These are phyloP conservation scores for Ilex aquifolium DNA, from an alignment of 257 asterid species.

Conservation along the genomic window DNA sequence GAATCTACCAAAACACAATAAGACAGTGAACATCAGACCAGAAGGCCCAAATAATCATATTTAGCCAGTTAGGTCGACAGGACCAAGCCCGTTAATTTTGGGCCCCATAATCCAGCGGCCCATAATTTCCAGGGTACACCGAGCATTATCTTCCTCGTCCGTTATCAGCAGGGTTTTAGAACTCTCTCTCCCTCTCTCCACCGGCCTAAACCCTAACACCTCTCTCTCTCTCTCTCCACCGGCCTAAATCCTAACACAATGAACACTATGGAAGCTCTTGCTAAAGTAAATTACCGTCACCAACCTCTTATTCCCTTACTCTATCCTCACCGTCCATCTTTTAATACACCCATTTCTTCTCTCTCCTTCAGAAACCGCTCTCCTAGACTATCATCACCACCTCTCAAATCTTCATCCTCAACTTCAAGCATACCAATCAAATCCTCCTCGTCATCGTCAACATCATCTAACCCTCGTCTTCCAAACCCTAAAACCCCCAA, in stretches of 20 bases:
- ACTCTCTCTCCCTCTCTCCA: background rate
- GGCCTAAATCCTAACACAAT: conserved; percentile 20
- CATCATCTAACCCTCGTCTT: conserved; percentile 3
- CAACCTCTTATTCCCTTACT: conserved; percentile 9
- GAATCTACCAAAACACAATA: too few species aligned
- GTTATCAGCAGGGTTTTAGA: conserved; percentile 12
- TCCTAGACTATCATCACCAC: background rate
- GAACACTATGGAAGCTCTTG: conserved; percentile 21
- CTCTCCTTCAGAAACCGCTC: conserved; percentile 18
- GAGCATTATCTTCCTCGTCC: too few species aligned
- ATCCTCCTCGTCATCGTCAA: conserved; percentile 11
- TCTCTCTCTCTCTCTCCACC: background rate
- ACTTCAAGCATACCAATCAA: conserved; percentile 3
- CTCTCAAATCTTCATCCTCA: conserved; percentile 3
- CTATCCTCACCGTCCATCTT: conserved; percentile 14
- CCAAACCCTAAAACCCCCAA: conserved; percentile 1
- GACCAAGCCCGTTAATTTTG: too few species aligned
- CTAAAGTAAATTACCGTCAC: conserved; percentile 14
- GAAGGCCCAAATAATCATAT: too few species aligned
- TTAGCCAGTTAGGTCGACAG: too few species aligned
- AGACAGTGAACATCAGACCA: too few species aligned
- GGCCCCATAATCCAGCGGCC: too few species aligned
- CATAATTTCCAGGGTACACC: too few species aligned
- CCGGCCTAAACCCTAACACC: too few species aligned
- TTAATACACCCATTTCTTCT: conserved; percentile 22